Conservation (phyloP, 306 rosid species). For the Fragaria iinumae region DNA sequence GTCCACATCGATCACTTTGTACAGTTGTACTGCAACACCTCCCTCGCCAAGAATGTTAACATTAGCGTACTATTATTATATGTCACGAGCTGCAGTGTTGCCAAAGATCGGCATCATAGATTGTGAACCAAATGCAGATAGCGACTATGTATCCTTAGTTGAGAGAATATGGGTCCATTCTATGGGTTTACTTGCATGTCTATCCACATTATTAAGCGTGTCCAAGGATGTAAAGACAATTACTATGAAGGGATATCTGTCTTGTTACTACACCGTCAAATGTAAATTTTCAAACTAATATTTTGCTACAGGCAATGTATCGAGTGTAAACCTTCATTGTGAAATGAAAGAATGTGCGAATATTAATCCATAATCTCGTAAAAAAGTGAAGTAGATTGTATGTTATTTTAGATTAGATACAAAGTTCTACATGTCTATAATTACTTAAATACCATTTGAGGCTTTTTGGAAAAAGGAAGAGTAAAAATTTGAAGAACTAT, state of each 20-base stretch:
- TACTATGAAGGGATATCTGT: neutral
- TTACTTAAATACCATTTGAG: too few relatives aligned
- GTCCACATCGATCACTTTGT: neutral
- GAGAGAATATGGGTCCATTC: neutral
- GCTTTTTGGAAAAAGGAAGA: too few relatives aligned
- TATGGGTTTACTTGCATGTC: neutral
- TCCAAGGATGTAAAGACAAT: neutral
- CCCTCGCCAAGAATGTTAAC: neutral
- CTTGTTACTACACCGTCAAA: neutral
- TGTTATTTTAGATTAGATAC: too few relatives aligned
- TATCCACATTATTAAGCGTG: neutral
- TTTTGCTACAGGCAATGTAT: too few relatives aligned
- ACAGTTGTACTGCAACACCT: neutral
- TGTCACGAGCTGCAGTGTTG: neutral
- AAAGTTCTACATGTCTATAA: too few relatives aligned
- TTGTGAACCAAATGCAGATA: neutral
- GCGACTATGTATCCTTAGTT: neutral
- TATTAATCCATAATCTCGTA: too few relatives aligned
- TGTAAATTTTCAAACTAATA: too few relatives aligned
- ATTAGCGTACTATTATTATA: neutral
- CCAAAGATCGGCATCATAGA: constrained; percentile 8
- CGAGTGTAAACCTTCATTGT: too few relatives aligned
- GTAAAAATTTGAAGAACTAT: too few relatives aligned
- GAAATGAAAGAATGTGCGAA: too few relatives aligned
- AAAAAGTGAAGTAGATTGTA: too few relatives aligned